These are phyloP conservation scores for Pugionium cornutum DNA, from an alignment of 345 rosid species.

Conservation along the genomic window DNA sequence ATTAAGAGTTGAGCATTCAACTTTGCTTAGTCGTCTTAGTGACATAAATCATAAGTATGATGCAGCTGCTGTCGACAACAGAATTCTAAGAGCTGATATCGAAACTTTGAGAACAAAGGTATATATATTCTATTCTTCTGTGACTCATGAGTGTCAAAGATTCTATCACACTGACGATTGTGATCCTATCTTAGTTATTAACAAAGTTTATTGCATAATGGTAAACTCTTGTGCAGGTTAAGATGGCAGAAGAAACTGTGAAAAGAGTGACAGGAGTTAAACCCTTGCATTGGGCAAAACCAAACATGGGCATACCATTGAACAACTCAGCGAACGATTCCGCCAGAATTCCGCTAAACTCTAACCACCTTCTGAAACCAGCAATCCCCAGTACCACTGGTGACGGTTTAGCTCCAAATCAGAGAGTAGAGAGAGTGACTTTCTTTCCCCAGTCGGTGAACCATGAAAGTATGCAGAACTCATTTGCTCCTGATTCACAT, in stretches of 20 bases:
- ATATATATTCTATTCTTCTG: not conserved
- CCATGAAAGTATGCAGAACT: slow-evolving; percentile 25
- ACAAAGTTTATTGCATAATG: slow-evolving; percentile 11
- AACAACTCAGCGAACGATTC: slow-evolving; percentile 30
- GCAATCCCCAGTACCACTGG: slow-evolving; percentile 17
- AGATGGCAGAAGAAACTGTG: slow-evolving; percentile 97
- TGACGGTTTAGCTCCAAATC: slow-evolving; percentile 23
- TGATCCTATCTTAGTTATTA: not conserved
- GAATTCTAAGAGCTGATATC: slow-evolving; percentile 92
- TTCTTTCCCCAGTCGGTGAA: slow-evolving; percentile 25
- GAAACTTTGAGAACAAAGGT: slow-evolving; percentile 95
- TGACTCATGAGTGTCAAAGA: not conserved
- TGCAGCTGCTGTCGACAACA: slow-evolving; percentile 75
- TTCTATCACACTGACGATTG: not conserved
- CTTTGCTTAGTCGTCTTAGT: slow-evolving; percentile 64
- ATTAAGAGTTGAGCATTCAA: slow-evolving; percentile 70
- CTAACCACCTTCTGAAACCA: slow-evolving; percentile 23
- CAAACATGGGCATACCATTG: slow-evolving; percentile 48
- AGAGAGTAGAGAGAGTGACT: slow-evolving; percentile 27
- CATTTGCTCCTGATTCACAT: slow-evolving; percentile 23
- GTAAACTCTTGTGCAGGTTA: slow-evolving; percentile 55
- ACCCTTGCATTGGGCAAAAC: slow-evolving; percentile 62
- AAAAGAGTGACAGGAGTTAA: slow-evolving; percentile 80
- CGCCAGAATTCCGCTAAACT: slow-evolving; percentile 21
- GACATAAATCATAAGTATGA: slow-evolving; percentile 77